Base-by-base conservation (phyloP, 345 rosid species). In the Eucalyptus paniculata region DNA sequence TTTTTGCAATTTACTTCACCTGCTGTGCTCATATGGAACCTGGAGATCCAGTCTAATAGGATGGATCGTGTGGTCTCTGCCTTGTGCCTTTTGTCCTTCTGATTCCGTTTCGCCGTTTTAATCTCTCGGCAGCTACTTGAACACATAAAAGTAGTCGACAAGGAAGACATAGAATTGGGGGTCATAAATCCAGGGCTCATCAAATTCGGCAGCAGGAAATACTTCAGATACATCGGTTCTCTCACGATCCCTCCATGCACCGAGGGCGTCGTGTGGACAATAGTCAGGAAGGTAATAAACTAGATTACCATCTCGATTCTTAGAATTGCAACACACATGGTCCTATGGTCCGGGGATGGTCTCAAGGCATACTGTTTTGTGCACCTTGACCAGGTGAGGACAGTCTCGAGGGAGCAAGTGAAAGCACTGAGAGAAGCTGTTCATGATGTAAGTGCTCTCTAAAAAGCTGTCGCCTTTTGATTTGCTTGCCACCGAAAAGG, bases 241-340 rank as follows among this genome's bases (percentile, higher is more conserved):
- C 93, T 96, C n/a, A 94, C 98, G 9, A 72, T 54, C 91, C 97
- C 99, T 91, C 97, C 97, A 5, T 96, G 99, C 91, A 95, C 94
- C 0, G 96, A 96, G 92, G 98, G 97, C 13, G 94, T 95, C 67
- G 62, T 94, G 86, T 97, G 99, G 99, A 97, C 96, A 16, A 65
- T 96, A 34, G 87, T 91, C 34, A 90, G 92, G 58, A 93, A 88
- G 96, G 98, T 95, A 87, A 26, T 32, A 18, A 6, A 42, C 83
- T 6, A 6, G 14, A 37, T 37, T 40, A 5, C 45, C 82, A 72
- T 37, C 28, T 37, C 83, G 24, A 77, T 77, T 77, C 83, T 40
- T 21, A 10, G 0, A 23, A 56, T 56, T 8, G 13, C 23, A 21
- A 77, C 47, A 23, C 42, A 12, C 15, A 77, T 40, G 47, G 47